Evolutionary conservation across 2,329 filamentous ascomycete genomes (phyloP), one percentile per base, ranked within the genome.

Genomic region (Fusarium pilosicola): DNA sequence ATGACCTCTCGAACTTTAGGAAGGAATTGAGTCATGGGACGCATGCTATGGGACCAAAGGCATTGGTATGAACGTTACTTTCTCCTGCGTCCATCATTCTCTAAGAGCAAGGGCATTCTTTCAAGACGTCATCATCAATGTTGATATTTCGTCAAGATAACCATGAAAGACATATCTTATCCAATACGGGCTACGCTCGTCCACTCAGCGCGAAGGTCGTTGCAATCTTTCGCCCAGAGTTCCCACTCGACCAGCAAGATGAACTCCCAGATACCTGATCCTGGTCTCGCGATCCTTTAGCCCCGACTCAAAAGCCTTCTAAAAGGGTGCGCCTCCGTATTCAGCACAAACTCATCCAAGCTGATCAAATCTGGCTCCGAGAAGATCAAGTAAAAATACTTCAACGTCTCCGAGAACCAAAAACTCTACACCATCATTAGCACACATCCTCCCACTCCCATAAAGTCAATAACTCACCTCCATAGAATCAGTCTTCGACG

Each of bases 321-420:
- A 7, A 83, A 78, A 10, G 86, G 86, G 72, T 88, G 86, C 5
- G 85, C 87, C 76, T 88, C 87, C 1, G 87, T 88, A 62, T 88
- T 88, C 38, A 91, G 80, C 44, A 94, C 90, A 79, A 86, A 94
- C 14, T 93, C 87, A 79, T 94, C 92, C 77, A 94, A 80, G 77
- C 86, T 92, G 45, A 93, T 84, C 36, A 90, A 76, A n/a, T 88
- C 85, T 1, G 90, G 88, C 22, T 91, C 87, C 28, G 88, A 89
- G 74, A 94, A 94, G 34, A 94, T 87, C 56, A 94, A 80, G 74
- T 92, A 94, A 64, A 93, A 93, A 73, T 94, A 94, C 81, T 94
- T 94, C 67, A 94, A 81, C 22, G 92, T 94, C 83, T 94, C 92
- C 0, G 90, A 89, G 76, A 92, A 83, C 90, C 92, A 94, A 76